phyloP scores from a whole-genome alignment of 2,329 filamentous ascomycete genomes.

The Massarina eburnea region DNA sequence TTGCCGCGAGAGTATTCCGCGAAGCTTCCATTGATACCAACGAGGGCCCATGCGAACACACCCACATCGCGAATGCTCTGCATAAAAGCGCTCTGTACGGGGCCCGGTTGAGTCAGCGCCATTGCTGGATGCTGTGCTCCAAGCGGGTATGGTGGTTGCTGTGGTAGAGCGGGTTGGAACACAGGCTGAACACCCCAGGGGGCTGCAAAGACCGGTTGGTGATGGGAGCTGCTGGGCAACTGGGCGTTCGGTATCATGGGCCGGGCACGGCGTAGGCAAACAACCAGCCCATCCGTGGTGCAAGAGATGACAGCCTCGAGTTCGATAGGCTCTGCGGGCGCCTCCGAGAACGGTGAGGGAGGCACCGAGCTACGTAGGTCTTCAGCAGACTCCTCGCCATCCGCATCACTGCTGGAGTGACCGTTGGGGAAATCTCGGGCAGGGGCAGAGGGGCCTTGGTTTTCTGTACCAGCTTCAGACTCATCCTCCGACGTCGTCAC shows the following conservation, averaged over 20 bases:
- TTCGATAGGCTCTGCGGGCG: constrained; percentile 58
- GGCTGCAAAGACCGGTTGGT: constrained; percentile 69
- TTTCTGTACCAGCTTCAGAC: constrained; percentile 50
- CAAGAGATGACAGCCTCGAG: constrained; percentile 90
- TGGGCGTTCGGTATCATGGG: constrained; percentile 61
- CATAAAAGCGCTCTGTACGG: constrained; percentile 65
- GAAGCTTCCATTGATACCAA: constrained; percentile 76
- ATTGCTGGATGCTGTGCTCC: constrained; percentile 43
- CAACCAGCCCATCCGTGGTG: constrained; percentile 83
- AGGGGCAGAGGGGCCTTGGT: constrained; percentile 35
- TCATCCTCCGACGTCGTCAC: constrained; percentile 52
- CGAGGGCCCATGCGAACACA: constrained; percentile 83
- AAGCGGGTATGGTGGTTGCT: constrained; percentile 38
- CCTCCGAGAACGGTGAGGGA: constrained; percentile 29
- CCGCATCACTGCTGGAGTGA: constrained; percentile 16
- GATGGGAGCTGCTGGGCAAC: constrained; percentile 24
- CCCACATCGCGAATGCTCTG: constrained; percentile 79
- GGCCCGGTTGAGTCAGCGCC: constrained; percentile 52
- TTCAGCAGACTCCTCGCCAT: constrained; percentile 19
- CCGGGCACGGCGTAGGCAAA: constrained; percentile 74
- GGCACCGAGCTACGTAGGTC: constrained; percentile 35
- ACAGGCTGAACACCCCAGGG: constrained; percentile 76
- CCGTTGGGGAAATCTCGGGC: constrained; percentile 21
- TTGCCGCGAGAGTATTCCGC: constrained; percentile 64
- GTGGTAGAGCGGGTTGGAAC: constrained; percentile 44